Base-by-base conservation (phyloP, 495 filamentous ascomycete species). In the Aspergillus saccharolyticus region DNA sequence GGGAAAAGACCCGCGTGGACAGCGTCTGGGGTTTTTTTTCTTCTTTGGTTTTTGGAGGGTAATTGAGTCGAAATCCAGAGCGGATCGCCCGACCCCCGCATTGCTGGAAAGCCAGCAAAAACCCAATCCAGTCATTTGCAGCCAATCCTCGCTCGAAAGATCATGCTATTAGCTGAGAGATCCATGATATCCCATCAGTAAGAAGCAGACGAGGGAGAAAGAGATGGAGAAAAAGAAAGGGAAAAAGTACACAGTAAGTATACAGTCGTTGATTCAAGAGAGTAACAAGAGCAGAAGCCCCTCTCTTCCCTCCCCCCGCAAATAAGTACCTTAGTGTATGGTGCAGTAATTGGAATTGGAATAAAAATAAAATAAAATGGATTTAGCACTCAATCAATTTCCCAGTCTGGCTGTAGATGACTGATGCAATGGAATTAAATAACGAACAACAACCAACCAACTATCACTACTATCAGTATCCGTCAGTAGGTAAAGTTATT, bases 61-160 rank as follows among this genome's bases (percentile, higher is more conserved):
- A 39, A 39, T 39, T 39, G 33, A 39, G 33, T 39, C 33, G 33
- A 39, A n/a, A 39, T 39, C 33, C 33, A 39, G 33, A 39, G 33
- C 46, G 53, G 52, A 64, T 64, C 58, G 56, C 53, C 61, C 53
- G 53, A 59, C 53, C 61, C 61, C 61, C 61, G 60, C 60, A 63
- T 63, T 63, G 51, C 60, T 59, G 56, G 49, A 53, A 9, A 9
- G 59, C 52, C 53, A 56, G 44, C 49, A 48, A 59, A 62, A 57
- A 53, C 17, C 54, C 59, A 55, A 46, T 57, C 55, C 51, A 57
- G 55, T 48, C 55, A 24, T 50, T 43, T 44, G 25, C 24, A 44
- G 10, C 7, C 7, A 39, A 39, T 39, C 33, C 33, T 39, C 7
- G 7, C 7, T 8, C 33, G 33, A 5, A 2, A 12, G 7, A 2